Base-by-base conservation (phyloP, 768 basidiomycete species). In the Boletus subcaerulescens region DNA sequence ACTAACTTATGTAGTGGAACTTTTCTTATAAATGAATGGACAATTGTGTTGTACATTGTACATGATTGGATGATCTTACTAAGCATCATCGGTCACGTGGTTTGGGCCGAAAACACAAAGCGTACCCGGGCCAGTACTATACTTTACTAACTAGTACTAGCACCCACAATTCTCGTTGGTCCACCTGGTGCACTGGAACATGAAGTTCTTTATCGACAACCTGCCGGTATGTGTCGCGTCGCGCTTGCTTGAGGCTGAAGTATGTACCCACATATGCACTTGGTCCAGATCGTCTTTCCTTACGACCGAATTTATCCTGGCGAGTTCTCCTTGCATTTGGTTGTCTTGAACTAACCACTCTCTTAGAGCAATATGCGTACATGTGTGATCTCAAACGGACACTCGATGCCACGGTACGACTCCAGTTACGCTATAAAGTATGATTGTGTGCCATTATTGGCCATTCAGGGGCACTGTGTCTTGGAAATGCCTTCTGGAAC, bases 401-500 rank as follows among this genome's bases (percentile, higher is more conserved):
- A 2, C 81, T 99, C 17, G 97, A 99, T 74, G 95, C 94, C 35
- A 87, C 91, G 56, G 95, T 94, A 71, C 57, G 76, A 65, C 43
- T 32, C 26, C 35, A 35, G 35, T 20, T 17, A 10, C 40, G n/a
- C 41, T 15, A 39, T 44, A 33, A 36, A 35, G 29, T 17, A 31
- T 46, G 22, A 18, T 10, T 14, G n/a, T 46, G 52, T 38, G 38
- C 45, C 38, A 55, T 29, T 15, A n/a, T 14, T 43, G 55, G 33
- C 38, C 41, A 36, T 62, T 36, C 66, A 98, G 94, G 97, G 97
- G 47, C 97, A 99, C 63, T 98, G 97, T 70, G 93, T 98, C n/a
- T 81, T 99, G 36, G 97, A 99, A 77, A 99, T 99, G 97, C 97
- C 97, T 58, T 98, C 97, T 12, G 97, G 97, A 15, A 99, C 97